phyloP scores from a whole-genome alignment of 78 protist species.

The Bodo saltans region DNA sequence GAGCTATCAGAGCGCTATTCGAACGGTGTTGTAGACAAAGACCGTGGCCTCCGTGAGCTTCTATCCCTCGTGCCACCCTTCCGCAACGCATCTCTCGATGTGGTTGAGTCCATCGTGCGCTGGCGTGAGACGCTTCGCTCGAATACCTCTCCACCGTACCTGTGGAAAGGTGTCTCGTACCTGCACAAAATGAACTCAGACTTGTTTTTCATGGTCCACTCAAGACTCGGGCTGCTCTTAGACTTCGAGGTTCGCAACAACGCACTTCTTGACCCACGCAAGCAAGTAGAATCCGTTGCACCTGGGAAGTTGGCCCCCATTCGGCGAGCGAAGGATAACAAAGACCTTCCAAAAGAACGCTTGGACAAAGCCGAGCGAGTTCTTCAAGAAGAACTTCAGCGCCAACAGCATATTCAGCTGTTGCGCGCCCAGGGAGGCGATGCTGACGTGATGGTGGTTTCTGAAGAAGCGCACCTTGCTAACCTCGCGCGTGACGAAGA shows the following conservation, averaged over 20 bases:
- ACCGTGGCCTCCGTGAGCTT: not conserved
- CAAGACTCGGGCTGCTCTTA: not conserved
- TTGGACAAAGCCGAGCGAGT: not conserved
- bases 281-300: not conserved
- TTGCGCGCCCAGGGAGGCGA: not conserved
- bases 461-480: not conserved
- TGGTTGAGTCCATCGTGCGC: not conserved
- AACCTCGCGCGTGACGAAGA: too few species aligned
- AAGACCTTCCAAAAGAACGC: not conserved
- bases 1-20: constrained; percentile 10
- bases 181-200: constrained; percentile 1
- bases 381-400: not conserved
- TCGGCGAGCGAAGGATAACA: not conserved
- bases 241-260: constrained; percentile 16
- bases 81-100: constrained; percentile 16
- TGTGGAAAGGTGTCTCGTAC: constrained; percentile 29
- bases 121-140: not conserved
- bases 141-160: not conserved
- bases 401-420: not conserved
- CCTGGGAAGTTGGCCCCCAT: not conserved
- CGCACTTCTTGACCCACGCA: constrained; percentile 10
- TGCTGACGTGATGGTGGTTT: not conserved
- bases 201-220: not conserved
- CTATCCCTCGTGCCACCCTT: not conserved
- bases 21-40: not conserved